Evolutionary conservation across 2,329 filamentous ascomycete species (phyloP), one percentile per base, ranked within the genome.

Genomic region (Sarocladium strictum): DNA sequence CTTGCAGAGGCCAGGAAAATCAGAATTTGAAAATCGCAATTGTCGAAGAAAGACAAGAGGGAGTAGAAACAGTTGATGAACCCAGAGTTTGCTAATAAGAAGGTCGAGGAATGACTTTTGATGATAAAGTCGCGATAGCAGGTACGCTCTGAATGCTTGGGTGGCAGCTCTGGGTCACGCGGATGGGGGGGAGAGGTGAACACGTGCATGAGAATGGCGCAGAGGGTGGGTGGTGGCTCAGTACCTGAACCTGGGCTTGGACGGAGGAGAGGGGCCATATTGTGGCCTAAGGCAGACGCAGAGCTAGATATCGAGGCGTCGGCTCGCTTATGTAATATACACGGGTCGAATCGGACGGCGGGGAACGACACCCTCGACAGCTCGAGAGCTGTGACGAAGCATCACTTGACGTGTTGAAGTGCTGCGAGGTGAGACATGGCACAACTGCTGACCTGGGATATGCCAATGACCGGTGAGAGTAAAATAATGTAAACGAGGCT

Each of bases 161-260:
- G 37, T 23, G 35, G 21, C n/a, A 26, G 53, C 19, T 6, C 35
- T 41, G 40, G 29, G 53, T 54, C 53, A 54, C 53, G 53, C 53
- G 53, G 53, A 54, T 37, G 53, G 41, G 53, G 15, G 37, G 40
- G 37, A 37, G 41, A 49, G 53, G 41, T 37, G 53, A 54, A 54
- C 53, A 54, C 53, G 53, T 54, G 53, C 40, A 47, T 23, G 53
- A 51, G 27, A 17, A 51, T 35, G 26, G 29, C 27, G 26, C 47
- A 35, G 47, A 51, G 47, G 47, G 47, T 51, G 47, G 47, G 47
- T n/a, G 47, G 47, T 51, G 26, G 27, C 47, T 51, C 47, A 51
- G 24, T 51, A 51, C 29, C 47, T 51, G 47, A 51, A 33, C n/a
- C 29, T 23, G 33, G 47, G 27, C 2, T 15, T 21, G 47, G n/a